phyloP scores from a whole-genome alignment of 495 filamentous ascomycete genomes.

The Pseudevernia furfuracea region DNA sequence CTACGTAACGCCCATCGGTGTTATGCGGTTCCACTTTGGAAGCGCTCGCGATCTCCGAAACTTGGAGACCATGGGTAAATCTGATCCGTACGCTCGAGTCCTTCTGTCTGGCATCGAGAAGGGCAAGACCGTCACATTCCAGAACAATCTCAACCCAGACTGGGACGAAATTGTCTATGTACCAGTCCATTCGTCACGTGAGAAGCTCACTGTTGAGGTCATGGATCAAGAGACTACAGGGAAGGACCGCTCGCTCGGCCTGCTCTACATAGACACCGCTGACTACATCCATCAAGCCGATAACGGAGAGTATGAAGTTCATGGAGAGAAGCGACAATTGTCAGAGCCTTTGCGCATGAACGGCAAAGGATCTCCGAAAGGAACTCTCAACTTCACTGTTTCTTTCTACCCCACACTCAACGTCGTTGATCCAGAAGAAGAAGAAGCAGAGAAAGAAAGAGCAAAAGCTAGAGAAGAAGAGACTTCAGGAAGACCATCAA shows the following conservation, averaged over 20 bases:
- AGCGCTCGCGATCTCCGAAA: constrained; percentile 77
- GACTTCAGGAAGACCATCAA: constrained; percentile 31
- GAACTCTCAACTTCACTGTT: constrained; percentile 71
- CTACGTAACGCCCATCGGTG: constrained; percentile 86
- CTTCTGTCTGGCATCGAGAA: constrained; percentile 84
- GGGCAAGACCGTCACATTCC: constrained; percentile 85
- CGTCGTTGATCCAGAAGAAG: constrained; percentile 87
- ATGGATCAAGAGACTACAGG: constrained; percentile 92
- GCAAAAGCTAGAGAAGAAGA: constrained; percentile 36
- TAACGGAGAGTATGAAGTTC: constrained; percentile 69
- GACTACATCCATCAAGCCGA: constrained; percentile 76
- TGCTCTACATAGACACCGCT: constrained; percentile 62
- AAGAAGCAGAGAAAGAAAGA: constrained; percentile 52
- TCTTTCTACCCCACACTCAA: constrained; percentile 87
- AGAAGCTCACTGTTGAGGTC: constrained; percentile 80
- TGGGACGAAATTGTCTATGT: constrained; percentile 97
- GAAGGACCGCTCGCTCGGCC: constrained; percentile 78
- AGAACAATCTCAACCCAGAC: constrained; percentile 89
- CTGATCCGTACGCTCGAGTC: constrained; percentile 86
- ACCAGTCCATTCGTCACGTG: constrained; percentile 77
- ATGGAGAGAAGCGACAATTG: constrained; percentile 63
- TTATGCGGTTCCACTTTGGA: constrained; percentile 89
- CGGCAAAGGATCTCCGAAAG: constrained; percentile 63
- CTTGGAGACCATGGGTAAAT: constrained; percentile 91
- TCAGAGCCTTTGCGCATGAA: constrained; percentile 57